A percentile compares a stretch with the other conserved stretches of the same genome.
These are phyloP conservation scores for Eucalyptus decipiens DNA, from an alignment of 345 rosid species.

Conservation along the genomic window DNA sequence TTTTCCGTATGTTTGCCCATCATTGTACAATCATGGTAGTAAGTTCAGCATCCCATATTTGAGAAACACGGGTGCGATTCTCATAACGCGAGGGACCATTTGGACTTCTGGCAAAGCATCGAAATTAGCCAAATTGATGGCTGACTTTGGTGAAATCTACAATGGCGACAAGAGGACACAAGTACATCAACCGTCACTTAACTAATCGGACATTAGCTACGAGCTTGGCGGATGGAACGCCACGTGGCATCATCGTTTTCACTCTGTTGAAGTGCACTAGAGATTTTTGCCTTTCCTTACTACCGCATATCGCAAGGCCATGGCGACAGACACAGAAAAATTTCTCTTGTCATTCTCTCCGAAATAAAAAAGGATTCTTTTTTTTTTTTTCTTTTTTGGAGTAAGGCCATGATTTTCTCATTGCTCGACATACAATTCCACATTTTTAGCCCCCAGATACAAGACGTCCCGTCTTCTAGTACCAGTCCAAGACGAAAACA, in stretches of 20 bases:
- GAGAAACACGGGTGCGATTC: neutral
- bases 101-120: neutral
- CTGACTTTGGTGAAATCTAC: neutral
- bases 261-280: neutral
- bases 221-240: neutral
- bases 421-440: neutral
- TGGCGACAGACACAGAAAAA: neutral
- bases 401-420: neutral
- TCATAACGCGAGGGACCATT: neutral
- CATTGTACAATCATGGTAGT: neutral
- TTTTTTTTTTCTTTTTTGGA: neutral
- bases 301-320: neutral
- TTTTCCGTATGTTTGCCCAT: neutral
- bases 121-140: neutral
- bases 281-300: neutral
- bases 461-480: neutral
- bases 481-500: neutral
- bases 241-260: conserved; percentile 39
- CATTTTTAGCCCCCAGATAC: neutral
- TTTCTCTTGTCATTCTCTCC: neutral
- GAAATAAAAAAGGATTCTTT: neutral
- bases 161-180: neutral
- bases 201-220: neutral
- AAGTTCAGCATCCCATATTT: neutral
- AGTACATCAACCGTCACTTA: neutral